Base-by-base conservation (phyloP, 106 monocot species). In the Dioscorea zingiberensis region DNA sequence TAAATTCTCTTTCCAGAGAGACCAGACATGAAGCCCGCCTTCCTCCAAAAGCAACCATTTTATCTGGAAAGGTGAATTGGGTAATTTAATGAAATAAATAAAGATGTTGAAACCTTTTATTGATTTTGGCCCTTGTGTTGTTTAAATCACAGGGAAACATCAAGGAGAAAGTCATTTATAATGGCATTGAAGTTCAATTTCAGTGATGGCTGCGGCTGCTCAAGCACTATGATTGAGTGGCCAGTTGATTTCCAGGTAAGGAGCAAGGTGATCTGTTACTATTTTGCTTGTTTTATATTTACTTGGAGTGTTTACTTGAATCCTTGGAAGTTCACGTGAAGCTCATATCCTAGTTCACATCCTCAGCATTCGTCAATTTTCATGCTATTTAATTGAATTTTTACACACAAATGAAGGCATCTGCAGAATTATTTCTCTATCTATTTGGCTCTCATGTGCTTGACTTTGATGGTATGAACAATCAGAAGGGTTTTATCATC, bases 1-100 rank as follows among this genome's bases (percentile, higher is more conserved):
- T 71, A 97, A 91, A 81, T 92, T 67, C 79, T 78, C 23, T 95
- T 91, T 74, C 91, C 85, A 67, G 91, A 83, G 25, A 83, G 91
- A 65, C 78, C 85, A 27, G 85, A 86, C 55, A 53, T 88, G 58
- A 97, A 92, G 77, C 12, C 74, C 65, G 86, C 81, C 25, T 13
- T 88, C 57, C 70, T 97, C 32, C 65, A 75, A 2, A 71, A 79
- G 68, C 91, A 97, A 59, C 97, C 97, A 69, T 97, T 97, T 74
- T 66, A 46, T 82, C 66, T 97, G 62, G 77, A 62, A 74, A 95
- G 94, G 94, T 95, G 48, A 24, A 21, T 44, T 28, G 24, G 55
- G 21, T 19, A 57, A 48, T 60, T 48, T 14, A 54, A 10, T n/a
- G 25, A 44, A 45, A 58, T 48, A 3, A 55, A 46, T 6, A 8